Base-by-base conservation (phyloP, 768 basidiomycete genomes). In the Russula griseocarnosa region DNA sequence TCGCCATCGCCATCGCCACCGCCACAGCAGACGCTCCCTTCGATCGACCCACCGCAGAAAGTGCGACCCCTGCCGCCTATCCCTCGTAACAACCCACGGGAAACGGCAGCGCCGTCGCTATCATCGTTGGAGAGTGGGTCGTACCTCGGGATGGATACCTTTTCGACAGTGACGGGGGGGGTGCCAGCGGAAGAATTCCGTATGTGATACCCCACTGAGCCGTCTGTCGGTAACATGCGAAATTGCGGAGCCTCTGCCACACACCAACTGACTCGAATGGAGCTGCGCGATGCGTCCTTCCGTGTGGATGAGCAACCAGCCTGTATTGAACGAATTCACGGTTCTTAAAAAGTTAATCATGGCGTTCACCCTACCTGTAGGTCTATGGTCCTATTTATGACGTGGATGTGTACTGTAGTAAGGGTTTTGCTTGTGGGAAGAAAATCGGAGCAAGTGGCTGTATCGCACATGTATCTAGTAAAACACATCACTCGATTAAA, bases 401-500 rank as follows among this genome's bases (percentile, higher is more conserved):
- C 20, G 20, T 44, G 42, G 8, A 44, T 44, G 44, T 44, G 9
- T 44, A 4, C n/a, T 44, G n/a, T 44, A 44, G 38, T 14, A 40
- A 16, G 38, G 3, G 38, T 18, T 20, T 44, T n/a, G 44, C 7
- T 18, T 40, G 1, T 40, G 16, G 13, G 38, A 40, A 18, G 44
- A n/a, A n/a, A 44, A 9, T 44, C 8, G 20, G 9, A n/a, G 5
- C 20, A 22, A 22, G 4, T 47, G 22, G n/a, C 11, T 0, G 22
- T 46, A n/a, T 22, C 44, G 20, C 20, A 44, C 42, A 22, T 47
- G n/a, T 47, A 44, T 44, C n/a, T 11, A 11, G 46, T 10, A 18
- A 47, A 60, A 53, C 16, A 53, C 51, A 30, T 26, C 38, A 32
- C 28, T 60, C 5, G 10, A 60, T 60, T 44, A 60, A 38, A 22